Percentiles rank a stretch among this genome's conserved stretches.
These are phyloP conservation scores for Gossypium aridum DNA, from an alignment of 441 rosid genomes.

Conservation along the genomic window DNA sequence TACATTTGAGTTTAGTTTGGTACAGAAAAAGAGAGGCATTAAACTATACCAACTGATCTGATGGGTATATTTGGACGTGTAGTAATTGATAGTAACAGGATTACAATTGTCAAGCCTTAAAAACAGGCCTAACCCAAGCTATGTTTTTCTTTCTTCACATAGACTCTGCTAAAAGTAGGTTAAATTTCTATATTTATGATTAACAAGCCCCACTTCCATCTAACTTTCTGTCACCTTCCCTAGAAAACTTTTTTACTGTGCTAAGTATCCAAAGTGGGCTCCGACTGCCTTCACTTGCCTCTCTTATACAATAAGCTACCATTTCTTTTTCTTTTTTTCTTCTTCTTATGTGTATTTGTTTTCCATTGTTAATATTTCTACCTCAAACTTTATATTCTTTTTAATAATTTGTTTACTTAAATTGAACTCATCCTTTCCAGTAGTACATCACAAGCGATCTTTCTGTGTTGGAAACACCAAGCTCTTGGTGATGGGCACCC, in stretches of 20 bases:
- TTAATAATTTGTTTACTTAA: conserved; percentile 15
- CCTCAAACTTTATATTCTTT: background rate
- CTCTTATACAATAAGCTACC: conserved; percentile 30
- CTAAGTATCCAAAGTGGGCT: conserved; percentile 19
- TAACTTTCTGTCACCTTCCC: conserved; percentile 9
- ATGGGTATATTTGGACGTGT: conserved; percentile 26
- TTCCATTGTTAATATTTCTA: background rate
- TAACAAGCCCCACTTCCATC: background rate
- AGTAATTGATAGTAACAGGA: conserved; percentile 2
- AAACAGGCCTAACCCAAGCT: conserved; percentile 13
- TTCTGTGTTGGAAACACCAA: conserved; percentile 7
- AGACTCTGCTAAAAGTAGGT: conserved; percentile 22
- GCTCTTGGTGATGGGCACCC: conserved; percentile 21
- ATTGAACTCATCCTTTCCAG: conserved; percentile 30
- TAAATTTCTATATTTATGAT: conserved; percentile 9
- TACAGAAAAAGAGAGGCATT: conserved; percentile 15
- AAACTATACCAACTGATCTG: conserved; percentile 17
- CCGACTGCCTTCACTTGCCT: conserved; percentile 21
- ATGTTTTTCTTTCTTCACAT: background rate
- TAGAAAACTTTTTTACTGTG: background rate
- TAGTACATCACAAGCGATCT: conserved; percentile 30
- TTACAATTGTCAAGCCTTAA: background rate
- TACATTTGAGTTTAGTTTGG: conserved; percentile 26
- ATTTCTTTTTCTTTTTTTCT: background rate
- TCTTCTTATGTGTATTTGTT: background rate